Base-by-base conservation (phyloP, 805 yeast genomes). In the Candida ficus region DNA sequence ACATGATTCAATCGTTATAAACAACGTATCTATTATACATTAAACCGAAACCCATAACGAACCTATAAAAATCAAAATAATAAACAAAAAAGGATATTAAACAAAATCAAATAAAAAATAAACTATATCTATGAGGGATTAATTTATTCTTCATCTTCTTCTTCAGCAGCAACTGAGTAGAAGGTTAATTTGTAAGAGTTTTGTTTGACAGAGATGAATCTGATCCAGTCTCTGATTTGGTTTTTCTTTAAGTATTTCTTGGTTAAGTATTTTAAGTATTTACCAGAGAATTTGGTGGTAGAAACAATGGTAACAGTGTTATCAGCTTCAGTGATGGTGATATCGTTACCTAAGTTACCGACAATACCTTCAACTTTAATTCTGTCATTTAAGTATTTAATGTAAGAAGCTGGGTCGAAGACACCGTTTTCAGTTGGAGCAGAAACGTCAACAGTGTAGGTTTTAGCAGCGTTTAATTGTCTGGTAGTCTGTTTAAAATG, bases 241-340 rank as follows among this genome's bases (percentile, higher is more conserved):
- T 90, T 88, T 87, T 93, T 93, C 95, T 91, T 95, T 76, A 93
- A 87, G 93, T 87, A 93, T 81, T 95, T 91, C 89, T 93, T 95
- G 67, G 98, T 87, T 70, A 93, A 79, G 95, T 93, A 93, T 81
- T 95, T 93, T 72, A 91, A 83, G 95, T 93, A 93, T 79, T 95
- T 91, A 77, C 99, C 99, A 60, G 97, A 90, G 93, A 93, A 91
- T 77, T 88, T 83, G 73, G 95, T 73, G 73, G 83, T 80, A 57
- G 97, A 76, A 57, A 76, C 80, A 68, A 89, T 86, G 66, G 93
- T 88, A 67, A 86, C 82, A 68, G 86, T 80, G 76, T 83, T 82
- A 78, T 80, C 75, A 67, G 90, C 95, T 67, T 88, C 93, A 64
- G 88, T 73, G 57, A 91, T 88, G 53, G 90, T 76, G 78, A 93